A percentile compares a stretch with the other conserved stretches of the same genome.
These are phyloP conservation scores for Phytopythium cucurbitacearum DNA, from an alignment of 352 stramenopile species.

Conservation along the genomic window DNA sequence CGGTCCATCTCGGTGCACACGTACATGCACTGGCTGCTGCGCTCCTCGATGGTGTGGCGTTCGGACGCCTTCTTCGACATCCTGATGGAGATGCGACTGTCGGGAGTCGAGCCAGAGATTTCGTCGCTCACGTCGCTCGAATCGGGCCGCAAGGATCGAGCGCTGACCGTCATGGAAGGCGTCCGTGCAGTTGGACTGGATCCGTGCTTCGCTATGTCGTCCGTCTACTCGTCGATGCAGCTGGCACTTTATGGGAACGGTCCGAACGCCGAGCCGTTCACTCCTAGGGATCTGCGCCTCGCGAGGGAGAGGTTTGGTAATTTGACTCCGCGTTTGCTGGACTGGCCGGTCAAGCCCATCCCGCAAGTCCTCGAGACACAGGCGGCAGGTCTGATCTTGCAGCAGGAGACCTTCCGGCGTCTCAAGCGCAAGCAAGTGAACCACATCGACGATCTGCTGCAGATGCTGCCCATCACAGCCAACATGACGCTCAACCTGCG, in stretches of 20 bases:
- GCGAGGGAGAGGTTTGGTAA: constrained; percentile 63
- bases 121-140: constrained; percentile 82
- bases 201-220: constrained; percentile 84
- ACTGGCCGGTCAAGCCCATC: constrained; percentile 76
- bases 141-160: constrained; percentile 75
- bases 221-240: constrained; percentile 81
- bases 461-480: constrained; percentile 84
- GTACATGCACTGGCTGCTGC: constrained; percentile 85
- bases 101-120: constrained; percentile 76
- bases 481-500: constrained; percentile 86
- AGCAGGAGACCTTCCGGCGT: constrained; percentile 83
- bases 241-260: constrained; percentile 66
- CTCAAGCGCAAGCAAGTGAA: constrained; percentile 80
- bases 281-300: constrained; percentile 37
- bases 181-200: constrained; percentile 78
- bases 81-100: constrained; percentile 83
- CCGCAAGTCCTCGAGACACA: constrained; percentile 81
- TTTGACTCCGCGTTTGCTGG: constrained; percentile 41
- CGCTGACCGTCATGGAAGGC: constrained; percentile 85
- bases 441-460: constrained; percentile 71
- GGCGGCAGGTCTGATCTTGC: constrained; percentile 69
- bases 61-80: constrained; percentile 83
- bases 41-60: constrained; percentile 73
- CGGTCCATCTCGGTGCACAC: constrained; percentile 60
- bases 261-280: constrained; percentile 41